A percentile compares a stretch with the other conserved stretches of the same genome.
phyloP scores from a whole-genome alignment of 2,329 filamentous ascomycete genomes.

The Cladosporium sp. region DNA sequence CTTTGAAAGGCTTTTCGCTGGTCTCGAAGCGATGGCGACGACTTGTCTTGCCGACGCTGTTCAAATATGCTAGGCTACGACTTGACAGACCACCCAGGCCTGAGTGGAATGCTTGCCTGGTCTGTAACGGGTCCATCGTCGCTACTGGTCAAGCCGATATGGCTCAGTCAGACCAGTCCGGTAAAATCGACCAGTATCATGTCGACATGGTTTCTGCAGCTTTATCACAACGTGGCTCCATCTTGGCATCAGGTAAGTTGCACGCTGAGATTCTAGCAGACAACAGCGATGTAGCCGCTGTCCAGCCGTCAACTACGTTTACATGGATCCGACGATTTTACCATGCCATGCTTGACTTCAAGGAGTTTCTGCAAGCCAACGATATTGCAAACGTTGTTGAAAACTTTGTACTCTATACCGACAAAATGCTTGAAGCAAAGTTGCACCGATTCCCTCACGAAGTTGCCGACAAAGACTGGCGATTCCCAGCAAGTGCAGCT shows the following conservation, averaged over 20 bases:
- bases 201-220: conserved; percentile 1
- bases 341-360: conserved; percentile 27
- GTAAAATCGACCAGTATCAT: background rate
- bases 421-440: conserved; percentile 21
- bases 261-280: conserved; percentile 12
- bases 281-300: background rate
- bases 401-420: conserved; percentile 50
- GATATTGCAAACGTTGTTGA: conserved; percentile 35
- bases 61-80: conserved; percentile 52
- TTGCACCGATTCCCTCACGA: conserved; percentile 39
- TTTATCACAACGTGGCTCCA: background rate
- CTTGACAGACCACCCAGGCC: conserved; percentile 27
- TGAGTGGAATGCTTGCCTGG: conserved; percentile 17
- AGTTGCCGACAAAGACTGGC: conserved; percentile 32
- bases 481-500: conserved; percentile 27
- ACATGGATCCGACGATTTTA: conserved; percentile 27
- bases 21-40: conserved; percentile 57
- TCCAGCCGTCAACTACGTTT: background rate
- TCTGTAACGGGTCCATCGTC: background rate
- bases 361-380: conserved; percentile 25
- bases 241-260: background rate
- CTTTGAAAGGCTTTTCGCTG: conserved; percentile 59
- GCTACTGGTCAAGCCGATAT: background rate
- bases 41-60: conserved; percentile 57
- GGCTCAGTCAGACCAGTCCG: too few species aligned